Base-by-base conservation (phyloP, 163 green algal species). In the Volvox carteri region DNA sequence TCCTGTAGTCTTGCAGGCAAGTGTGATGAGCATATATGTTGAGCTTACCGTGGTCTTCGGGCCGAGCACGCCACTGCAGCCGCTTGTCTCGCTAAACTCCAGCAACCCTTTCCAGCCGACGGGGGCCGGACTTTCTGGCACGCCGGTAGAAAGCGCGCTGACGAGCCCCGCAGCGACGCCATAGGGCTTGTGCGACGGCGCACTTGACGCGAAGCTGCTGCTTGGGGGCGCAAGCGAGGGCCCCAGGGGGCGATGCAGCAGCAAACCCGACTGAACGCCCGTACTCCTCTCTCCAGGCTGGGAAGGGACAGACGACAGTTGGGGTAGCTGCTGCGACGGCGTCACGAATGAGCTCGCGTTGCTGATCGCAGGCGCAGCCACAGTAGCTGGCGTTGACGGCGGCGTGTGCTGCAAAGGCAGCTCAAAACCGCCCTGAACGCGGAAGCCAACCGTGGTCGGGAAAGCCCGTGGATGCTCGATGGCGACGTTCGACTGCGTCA, bases 71-170 rank as follows among this genome's bases (percentile, higher is more conserved):
- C 93, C 93, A 37, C 88, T 86, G 35, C 75, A 78, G 37, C 92
- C 91, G 9, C 86, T 90, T 33, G 68, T 92, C 65, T 91, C 85
- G 85, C 91, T 94, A 75, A 94, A 92, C 73, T 95, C 92, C 41
- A 95, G 60, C 39, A 95, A 80, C 1, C 92, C 92, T 54, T 92
- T 90, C 92, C 92, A 95, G 1, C 92, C 92, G 16, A 93, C 90
- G 18, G 86, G 79, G 2, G 14, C 56, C 1, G 72, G 54, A 39
- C 39, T 68, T 0, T 89, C 72, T 0, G 83, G 67, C 14, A 33
- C 39, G 37, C 68, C 67, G 25, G 68, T 52, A 25, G 67, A 88
- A 4, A 88, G 67, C 33, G 83, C 70, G 23, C 23, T 88, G 28
- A 81, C 25, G 14, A 88, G 83, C 25, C 81, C 68, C 1, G 33